Conservation (phyloP, 139 green algal species). For the Chlamydomonas schloesseri region DNA sequence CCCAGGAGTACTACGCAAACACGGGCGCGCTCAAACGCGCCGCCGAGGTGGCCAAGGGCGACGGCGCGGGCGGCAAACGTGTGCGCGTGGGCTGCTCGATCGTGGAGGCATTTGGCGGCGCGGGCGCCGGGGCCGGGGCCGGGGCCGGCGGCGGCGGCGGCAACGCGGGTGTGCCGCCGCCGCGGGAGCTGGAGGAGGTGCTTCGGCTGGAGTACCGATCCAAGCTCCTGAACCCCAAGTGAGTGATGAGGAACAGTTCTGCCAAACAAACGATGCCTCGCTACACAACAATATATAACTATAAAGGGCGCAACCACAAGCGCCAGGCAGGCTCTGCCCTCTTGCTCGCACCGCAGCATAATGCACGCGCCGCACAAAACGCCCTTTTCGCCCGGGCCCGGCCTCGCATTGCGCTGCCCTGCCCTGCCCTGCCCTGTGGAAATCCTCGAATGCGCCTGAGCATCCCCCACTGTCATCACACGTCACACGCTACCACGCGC, state of each 20-base stretch:
- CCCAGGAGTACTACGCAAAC: constrained; percentile 95
- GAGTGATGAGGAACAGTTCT: constrained; percentile 1
- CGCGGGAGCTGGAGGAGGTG: constrained; percentile 91
- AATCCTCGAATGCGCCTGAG: too few species aligned
- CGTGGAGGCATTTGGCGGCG: constrained; percentile 85
- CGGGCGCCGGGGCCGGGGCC: neutral
- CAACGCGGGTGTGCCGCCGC: constrained; percentile 47
- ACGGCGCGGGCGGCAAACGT: neutral
- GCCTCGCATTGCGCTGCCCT: too few species aligned
- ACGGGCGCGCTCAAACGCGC: constrained; percentile 89
- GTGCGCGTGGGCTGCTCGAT: constrained; percentile 84
- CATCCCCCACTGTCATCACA: too few species aligned
- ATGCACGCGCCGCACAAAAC: too few species aligned
- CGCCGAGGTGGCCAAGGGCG: constrained; percentile 75
- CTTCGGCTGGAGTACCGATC: constrained; percentile 95
- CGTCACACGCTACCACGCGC: too few species aligned
- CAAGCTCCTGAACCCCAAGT: constrained; percentile 97
- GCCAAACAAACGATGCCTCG: too few species aligned
- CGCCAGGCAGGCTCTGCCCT: too few species aligned
- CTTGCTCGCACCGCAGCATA: too few species aligned
- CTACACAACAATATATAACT: too few species aligned
- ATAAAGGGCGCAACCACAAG: too few species aligned
- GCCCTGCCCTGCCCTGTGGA: too few species aligned
- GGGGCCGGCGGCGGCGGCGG: constrained; percentile 71
- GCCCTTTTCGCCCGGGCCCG: too few species aligned